These are phyloP conservation scores for Chaetomiaceae sp. DNA, from an alignment of 2,329 filamentous ascomycete species.

Conservation along the genomic window DNA sequence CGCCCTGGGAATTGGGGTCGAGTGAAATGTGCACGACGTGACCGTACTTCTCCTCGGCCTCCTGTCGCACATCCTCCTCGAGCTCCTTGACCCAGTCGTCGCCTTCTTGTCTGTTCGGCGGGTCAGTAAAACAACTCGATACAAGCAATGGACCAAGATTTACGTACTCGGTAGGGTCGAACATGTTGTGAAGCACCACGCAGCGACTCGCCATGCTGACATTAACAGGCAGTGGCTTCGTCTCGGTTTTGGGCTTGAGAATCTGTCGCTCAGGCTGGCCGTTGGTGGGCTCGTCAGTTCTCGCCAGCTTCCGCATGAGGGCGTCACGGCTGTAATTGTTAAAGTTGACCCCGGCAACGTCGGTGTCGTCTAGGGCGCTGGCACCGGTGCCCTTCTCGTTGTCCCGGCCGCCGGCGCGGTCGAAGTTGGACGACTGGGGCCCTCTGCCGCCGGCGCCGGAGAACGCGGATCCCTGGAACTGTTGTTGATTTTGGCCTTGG, in stretches of 20 bases:
- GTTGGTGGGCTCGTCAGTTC: constrained; percentile 72
- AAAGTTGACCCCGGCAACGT: constrained; percentile 98
- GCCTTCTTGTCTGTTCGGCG: constrained; percentile 67
- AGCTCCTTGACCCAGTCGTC: constrained; percentile 88
- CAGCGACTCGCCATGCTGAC: constrained; percentile 91
- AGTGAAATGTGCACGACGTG: constrained; percentile 95
- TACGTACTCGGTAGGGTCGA: constrained; percentile 82
- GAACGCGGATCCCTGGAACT: constrained; percentile 84
- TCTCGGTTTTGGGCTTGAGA: constrained; percentile 71
- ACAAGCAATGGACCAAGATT: neutral
- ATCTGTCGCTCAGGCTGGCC: constrained; percentile 63
- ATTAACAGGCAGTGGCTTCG: constrained; percentile 72
- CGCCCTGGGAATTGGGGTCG: constrained; percentile 88
- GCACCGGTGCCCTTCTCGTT: constrained; percentile 86
- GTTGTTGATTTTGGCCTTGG: constrained; percentile 66
- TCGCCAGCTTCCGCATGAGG: constrained; percentile 96
- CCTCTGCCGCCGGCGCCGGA: constrained; percentile 85
- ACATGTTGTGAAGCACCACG: constrained; percentile 92
- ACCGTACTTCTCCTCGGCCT: constrained; percentile 94
- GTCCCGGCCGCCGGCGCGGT: constrained; percentile 82
- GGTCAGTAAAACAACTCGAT: constrained; percentile 29
- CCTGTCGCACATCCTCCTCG: constrained; percentile 84
- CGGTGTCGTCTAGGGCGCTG: constrained; percentile 92
- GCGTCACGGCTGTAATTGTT: constrained; percentile 98
- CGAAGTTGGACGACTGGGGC: constrained; percentile 78